Evolutionary conservation across 2,329 filamentous ascomycete genomes (phyloP), one percentile per base, ranked within the genome.

Genomic region (Alternaria dauci): DNA sequence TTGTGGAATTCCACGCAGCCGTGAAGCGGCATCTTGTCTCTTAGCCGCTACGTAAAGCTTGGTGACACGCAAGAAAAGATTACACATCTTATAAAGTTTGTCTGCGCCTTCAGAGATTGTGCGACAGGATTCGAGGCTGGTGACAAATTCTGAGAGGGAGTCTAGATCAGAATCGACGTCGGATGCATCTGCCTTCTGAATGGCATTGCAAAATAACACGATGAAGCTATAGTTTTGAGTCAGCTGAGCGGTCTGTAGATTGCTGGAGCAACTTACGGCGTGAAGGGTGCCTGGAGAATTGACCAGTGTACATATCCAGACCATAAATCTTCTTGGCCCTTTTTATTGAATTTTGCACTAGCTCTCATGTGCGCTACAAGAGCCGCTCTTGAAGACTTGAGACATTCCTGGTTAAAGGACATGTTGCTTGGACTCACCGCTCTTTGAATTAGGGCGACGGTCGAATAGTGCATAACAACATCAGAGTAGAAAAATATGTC

Each of bases 11-110:
- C 60, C 48, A 25, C 53, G 55, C 2, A 58, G 38, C n/a, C 44
- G 58, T 2, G 47, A 38, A 5, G 61, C 48, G 8, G 38, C 78
- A 50, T 86, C 82, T 65, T 78, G 79, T 18, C 30, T 78, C 69
- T 88, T 89, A 26, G 87, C 85, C 68, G 89, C 85, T 6, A 89
- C 80, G 65, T 90, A 91, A 4, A 89, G 77, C 44, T 81, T 81
- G 7, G 88, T 87, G 6, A 90, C 86, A 55, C 86, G 86, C 61
- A 83, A 82, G 72, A 91, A 87, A 26, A 90, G 83, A 36, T 84
- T 82, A 66, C 86, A 89, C 28, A 91, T 81, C n/a, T 83, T 84
- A 68, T 88, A 85, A 12, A 91, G 80, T 68, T 87, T 88, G 28
- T 85, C 82, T 23, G 88, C 83, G 2, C 86, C 84, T 68, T 89